A percentile compares a stretch with the other conserved stretches of the same genome.
Conservation (phyloP, 345 rosid species). For the Crucihimalaya himalaica region DNA sequence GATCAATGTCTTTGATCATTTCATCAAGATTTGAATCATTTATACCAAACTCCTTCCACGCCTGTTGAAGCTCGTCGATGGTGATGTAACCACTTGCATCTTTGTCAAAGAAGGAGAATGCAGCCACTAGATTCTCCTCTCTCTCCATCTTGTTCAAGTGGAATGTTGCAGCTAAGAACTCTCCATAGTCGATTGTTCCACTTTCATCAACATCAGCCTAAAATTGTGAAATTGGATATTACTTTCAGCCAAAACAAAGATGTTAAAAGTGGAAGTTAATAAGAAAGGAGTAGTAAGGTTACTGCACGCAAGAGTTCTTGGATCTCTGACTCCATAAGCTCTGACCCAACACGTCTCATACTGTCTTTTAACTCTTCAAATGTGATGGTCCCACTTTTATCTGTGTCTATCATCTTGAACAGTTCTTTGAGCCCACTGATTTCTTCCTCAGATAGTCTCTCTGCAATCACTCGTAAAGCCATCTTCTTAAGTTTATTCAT, state of each 20-base stretch:
- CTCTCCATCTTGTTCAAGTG: constrained; percentile 80
- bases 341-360: constrained; percentile 61
- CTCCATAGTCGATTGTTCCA: constrained; percentile 79
- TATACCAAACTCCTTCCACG: constrained; percentile 72
- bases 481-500: constrained; percentile 89
- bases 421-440: constrained; percentile 76
- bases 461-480: constrained; percentile 80
- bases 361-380: constrained; percentile 71
- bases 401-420: constrained; percentile 81
- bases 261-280: neutral
- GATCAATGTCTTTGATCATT: constrained; percentile 80
- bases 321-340: constrained; percentile 85
- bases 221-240: neutral
- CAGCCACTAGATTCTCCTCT: constrained; percentile 72
- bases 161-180: constrained; percentile 79
- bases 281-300: constrained; percentile 31
- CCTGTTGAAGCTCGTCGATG: constrained; percentile 76
- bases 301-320: constrained; percentile 74
- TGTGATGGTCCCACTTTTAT: constrained; percentile 72
- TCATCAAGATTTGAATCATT: constrained; percentile 73
- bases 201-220: constrained; percentile 85
- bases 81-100: constrained; percentile 82
- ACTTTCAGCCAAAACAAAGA: neutral
- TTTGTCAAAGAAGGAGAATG: constrained; percentile 78
- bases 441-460: constrained; percentile 81